Conservation (phyloP, 2,329 filamentous ascomycete genomes). For the Sarocladium strictum region DNA sequence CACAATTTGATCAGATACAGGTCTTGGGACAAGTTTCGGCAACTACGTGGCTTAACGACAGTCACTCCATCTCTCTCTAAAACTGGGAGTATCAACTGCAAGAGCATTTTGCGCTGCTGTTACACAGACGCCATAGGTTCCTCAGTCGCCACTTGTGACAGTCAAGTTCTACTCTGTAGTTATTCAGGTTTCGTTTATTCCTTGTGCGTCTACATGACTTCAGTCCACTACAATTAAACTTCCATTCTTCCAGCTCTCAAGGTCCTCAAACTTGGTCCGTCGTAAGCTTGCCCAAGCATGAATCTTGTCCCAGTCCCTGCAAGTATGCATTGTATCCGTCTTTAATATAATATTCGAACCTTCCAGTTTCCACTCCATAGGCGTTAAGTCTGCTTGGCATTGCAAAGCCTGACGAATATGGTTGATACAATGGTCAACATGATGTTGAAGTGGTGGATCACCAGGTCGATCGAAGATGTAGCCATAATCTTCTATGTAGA, state of each 20-base stretch:
- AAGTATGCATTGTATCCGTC: not conserved
- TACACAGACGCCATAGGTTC: too few species aligned
- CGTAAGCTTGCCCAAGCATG: not conserved
- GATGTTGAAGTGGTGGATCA: not conserved
- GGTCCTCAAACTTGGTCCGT: not conserved
- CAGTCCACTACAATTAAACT: not conserved
- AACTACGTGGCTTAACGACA: too few species aligned
- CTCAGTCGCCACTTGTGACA: too few species aligned
- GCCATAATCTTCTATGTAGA: not conserved
- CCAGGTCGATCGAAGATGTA: not conserved
- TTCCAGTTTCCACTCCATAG: not conserved
- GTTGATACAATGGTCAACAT: not conserved
- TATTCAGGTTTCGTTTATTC: not conserved
- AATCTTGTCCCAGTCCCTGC: not conserved
- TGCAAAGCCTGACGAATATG: not conserved
- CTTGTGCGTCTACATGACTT: not conserved
- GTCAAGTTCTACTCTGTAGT: too few species aligned
- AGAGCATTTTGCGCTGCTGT: too few species aligned
- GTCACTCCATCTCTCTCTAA: too few species aligned
- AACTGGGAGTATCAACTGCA: too few species aligned
- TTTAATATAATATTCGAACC: not conserved
- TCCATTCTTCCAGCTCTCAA: not conserved
- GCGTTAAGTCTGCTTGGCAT: not conserved
- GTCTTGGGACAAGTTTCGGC: too few species aligned
- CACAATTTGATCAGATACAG: too few species aligned